Conservation (phyloP, 1,284 basidiomycete genomes). For the Inonotus hispidus region DNA sequence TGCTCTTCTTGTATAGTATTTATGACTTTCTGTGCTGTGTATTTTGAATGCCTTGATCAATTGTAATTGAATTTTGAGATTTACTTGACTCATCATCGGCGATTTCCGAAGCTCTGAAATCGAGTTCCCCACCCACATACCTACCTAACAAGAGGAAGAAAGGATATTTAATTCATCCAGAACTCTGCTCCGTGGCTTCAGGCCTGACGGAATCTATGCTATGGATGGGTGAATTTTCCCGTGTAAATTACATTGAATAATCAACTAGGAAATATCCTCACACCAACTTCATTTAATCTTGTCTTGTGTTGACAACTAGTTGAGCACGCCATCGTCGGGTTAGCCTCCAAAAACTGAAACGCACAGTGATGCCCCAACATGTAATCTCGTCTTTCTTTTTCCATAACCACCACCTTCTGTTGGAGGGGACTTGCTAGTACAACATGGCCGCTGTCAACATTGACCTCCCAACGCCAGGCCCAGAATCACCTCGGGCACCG, state of each 20-base stretch:
- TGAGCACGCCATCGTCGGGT: conserved; percentile 12
- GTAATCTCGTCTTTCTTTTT: not conserved
- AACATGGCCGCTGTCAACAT: conserved; percentile 8
- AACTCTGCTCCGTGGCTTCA: not conserved
- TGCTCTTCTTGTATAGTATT: not conserved
- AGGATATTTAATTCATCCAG: too few species aligned
- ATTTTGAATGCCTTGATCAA: too few species aligned
- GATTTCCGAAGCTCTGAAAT: too few species aligned
- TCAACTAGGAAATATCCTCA: not conserved
- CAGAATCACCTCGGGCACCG: conserved; percentile 60
- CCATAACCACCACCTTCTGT: not conserved
- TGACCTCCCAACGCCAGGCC: conserved; percentile 67
- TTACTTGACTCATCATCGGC: too few species aligned
- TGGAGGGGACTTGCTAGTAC: not conserved
- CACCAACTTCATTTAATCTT: not conserved
- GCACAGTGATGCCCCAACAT: not conserved
- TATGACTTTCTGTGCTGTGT: not conserved
- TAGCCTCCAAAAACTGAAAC: not conserved
- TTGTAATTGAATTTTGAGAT: too few species aligned
- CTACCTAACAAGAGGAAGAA: too few species aligned
- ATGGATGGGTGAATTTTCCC: not conserved
- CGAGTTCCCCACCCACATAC: too few species aligned
- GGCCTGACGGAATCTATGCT: not conserved
- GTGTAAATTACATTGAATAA: not conserved
- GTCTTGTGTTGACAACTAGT: not conserved